A percentile compares a stretch with the other conserved stretches of the same genome.
Conservation (phyloP, 768 basidiomycete genomes). For the Myochromella boudieri region DNA sequence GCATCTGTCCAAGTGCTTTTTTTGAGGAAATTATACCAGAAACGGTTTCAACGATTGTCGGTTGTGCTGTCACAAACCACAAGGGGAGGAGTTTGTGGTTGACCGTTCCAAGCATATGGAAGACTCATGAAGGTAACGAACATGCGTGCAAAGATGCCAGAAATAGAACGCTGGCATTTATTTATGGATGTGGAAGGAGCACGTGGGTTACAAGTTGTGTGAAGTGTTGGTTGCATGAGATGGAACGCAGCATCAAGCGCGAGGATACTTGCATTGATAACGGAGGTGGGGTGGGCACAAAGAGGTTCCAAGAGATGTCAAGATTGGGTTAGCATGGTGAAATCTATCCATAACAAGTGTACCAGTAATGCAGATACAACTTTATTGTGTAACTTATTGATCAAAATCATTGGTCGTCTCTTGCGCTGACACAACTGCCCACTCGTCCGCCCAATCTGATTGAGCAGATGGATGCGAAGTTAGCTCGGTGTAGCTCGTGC, state of each 20-base stretch:
- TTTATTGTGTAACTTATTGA: no score
- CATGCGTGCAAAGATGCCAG: constrained; percentile 2
- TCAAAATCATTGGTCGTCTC: no score
- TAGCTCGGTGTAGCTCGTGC: neutral
- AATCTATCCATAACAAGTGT: no score
- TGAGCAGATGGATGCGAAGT: constrained; percentile 2
- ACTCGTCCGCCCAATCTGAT: constrained; percentile 36
- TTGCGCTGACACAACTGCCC: constrained; percentile 38
- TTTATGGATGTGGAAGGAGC: neutral
- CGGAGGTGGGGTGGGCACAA: neutral
- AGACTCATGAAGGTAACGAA: no score
- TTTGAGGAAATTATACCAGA: neutral
- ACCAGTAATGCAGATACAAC: no score
- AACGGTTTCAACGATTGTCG: neutral
- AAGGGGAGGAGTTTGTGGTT: neutral
- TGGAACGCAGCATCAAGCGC: no score
- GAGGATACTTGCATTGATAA: no score
- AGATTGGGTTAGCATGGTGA: no score
- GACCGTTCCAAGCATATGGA: constrained; percentile 7
- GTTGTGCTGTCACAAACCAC: constrained; percentile 5
- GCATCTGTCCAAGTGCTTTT: neutral
- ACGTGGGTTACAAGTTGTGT: constrained; percentile 1
- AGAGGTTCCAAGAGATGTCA: neutral
- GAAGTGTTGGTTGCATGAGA: no score
- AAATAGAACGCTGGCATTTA: constrained; percentile 1